These are phyloP conservation scores for Amanita muscaria DNA, from an alignment of 768 basidiomycete species.

Conservation along the genomic window DNA sequence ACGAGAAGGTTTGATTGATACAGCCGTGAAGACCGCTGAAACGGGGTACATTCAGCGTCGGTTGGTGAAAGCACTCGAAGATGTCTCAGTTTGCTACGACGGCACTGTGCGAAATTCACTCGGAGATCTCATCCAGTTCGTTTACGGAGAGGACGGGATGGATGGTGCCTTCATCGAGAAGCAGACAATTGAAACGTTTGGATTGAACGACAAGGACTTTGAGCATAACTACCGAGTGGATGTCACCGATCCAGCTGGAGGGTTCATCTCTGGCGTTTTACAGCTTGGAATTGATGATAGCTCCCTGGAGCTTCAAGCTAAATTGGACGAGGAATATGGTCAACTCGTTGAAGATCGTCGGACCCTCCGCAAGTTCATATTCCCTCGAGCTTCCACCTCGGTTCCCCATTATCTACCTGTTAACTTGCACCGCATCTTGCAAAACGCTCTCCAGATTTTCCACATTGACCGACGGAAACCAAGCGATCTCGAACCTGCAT, in stretches of 20 bases:
- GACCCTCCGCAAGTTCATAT: conserved; percentile 73
- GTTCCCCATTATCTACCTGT: conserved; percentile 85
- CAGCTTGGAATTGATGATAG: conserved; percentile 85
- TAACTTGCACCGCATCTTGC: conserved; percentile 90
- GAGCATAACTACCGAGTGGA: conserved; percentile 94
- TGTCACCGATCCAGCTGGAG: conserved; percentile 73
- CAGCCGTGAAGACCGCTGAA: conserved; percentile 98
- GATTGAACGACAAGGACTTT: conserved; percentile 72
- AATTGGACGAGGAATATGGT: conserved; percentile 64
- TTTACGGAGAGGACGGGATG: conserved; percentile 99
- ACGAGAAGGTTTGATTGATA: conserved; percentile 97
- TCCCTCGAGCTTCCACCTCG: conserved; percentile 64
- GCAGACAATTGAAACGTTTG: conserved; percentile 87
- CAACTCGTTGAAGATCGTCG: conserved; percentile 69
- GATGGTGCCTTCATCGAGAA: conserved; percentile 97
- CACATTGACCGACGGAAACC: conserved; percentile 92
- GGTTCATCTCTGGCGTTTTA: conserved; percentile 71
- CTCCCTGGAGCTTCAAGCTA: conserved; percentile 72
- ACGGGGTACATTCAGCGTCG: conserved; percentile 99
- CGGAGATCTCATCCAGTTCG: conserved; percentile 92
- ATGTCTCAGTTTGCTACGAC: conserved; percentile 96
- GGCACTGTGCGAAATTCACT: conserved; percentile 96
- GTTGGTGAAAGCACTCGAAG: conserved; percentile 95
- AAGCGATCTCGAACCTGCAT: conserved; percentile 81
- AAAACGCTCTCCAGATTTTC: conserved; percentile 95